A percentile compares a stretch with the other conserved stretches of the same genome.
These are phyloP conservation scores for Fistulifera pelliculosa DNA, from an alignment of 108 stramenopile species.

Conservation along the genomic window DNA sequence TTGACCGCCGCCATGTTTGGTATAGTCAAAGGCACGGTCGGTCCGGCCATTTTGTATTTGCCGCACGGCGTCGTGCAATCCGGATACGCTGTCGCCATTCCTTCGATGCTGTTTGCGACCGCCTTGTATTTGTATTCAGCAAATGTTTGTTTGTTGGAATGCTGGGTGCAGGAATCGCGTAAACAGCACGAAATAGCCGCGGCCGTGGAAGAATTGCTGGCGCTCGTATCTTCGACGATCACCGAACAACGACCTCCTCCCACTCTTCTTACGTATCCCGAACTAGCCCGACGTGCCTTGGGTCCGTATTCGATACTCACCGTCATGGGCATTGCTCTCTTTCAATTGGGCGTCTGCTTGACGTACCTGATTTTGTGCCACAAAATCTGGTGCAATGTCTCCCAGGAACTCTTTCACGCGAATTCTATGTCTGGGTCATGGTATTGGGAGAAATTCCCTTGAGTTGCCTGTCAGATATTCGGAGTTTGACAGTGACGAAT, in stretches of 20 bases:
- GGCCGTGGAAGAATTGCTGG: background rate
- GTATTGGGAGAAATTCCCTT: slow-evolving; percentile 42
- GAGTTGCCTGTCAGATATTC: slow-evolving; percentile 59
- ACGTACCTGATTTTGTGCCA: slow-evolving; percentile 72
- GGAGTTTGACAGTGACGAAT: slow-evolving; percentile 52
- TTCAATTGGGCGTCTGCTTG: slow-evolving; percentile 64
- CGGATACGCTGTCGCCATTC: slow-evolving; percentile 37
- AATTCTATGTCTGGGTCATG: slow-evolving; percentile 35
- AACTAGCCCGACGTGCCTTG: slow-evolving; percentile 44
- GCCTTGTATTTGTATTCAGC: slow-evolving; percentile 23
- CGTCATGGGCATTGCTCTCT: slow-evolving; percentile 49
- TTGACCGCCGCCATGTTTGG: slow-evolving; percentile 32
- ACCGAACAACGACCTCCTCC: background rate
- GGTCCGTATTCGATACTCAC: slow-evolving; percentile 26
- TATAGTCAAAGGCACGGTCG: slow-evolving; percentile 45
- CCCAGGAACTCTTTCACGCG: slow-evolving; percentile 16
- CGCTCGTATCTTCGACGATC: background rate
- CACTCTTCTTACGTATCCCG: slow-evolving; percentile 44
- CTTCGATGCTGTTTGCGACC: slow-evolving; percentile 19
- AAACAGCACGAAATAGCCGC: background rate
- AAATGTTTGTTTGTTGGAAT: slow-evolving; percentile 19
- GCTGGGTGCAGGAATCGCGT: slow-evolving; percentile 10
- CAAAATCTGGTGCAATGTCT: slow-evolving; percentile 32
- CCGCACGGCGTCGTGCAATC: slow-evolving; percentile 36
- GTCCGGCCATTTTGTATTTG: slow-evolving; percentile 49